Conservation (phyloP, 768 basidiomycete genomes). For the Mycena pura region DNA sequence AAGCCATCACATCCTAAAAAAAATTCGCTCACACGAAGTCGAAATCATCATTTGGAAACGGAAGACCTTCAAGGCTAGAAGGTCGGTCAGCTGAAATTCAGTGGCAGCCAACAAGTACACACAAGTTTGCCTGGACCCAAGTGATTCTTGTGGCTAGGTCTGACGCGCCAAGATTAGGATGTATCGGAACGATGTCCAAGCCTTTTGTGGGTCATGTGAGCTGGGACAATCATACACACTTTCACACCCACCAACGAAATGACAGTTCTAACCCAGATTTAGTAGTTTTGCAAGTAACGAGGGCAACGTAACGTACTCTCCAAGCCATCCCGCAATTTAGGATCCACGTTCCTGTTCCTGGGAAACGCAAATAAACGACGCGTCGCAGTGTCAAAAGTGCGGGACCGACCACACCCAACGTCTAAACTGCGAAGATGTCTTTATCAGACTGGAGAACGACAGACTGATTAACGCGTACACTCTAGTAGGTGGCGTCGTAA, state of each 20-base stretch:
- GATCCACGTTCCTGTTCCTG: constrained; percentile 80
- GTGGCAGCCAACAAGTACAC: constrained; percentile 32
- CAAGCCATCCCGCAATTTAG: constrained; percentile 67
- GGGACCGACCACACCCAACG: constrained; percentile 69
- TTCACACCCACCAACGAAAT: constrained; percentile 65
- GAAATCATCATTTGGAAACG: constrained; percentile 75
- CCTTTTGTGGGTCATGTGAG: constrained; percentile 48
- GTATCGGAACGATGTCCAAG: constrained; percentile 73
- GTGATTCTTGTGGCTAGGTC: constrained; percentile 67
- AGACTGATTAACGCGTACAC: constrained; percentile 50
- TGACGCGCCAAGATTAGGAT: constrained; percentile 70
- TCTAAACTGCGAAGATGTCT: constrained; percentile 59
- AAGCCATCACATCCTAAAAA: neutral
- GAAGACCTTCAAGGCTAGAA: constrained; percentile 68
- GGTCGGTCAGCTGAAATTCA: constrained; percentile 9
- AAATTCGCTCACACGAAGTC: constrained; percentile 71
- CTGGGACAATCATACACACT: no score
- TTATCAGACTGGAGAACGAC: no score
- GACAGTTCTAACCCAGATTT: constrained; percentile 48
- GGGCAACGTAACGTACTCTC: constrained; percentile 54
- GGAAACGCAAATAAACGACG: neutral
- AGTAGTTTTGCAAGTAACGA: constrained; percentile 5
- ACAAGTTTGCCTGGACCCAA: constrained; percentile 82
- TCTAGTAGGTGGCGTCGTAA: constrained; percentile 62
- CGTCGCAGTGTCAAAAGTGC: neutral